Evolutionary conservation across 169 alveolate genomes (phyloP).

Genomic region (Eimeria necatrix): DNA sequence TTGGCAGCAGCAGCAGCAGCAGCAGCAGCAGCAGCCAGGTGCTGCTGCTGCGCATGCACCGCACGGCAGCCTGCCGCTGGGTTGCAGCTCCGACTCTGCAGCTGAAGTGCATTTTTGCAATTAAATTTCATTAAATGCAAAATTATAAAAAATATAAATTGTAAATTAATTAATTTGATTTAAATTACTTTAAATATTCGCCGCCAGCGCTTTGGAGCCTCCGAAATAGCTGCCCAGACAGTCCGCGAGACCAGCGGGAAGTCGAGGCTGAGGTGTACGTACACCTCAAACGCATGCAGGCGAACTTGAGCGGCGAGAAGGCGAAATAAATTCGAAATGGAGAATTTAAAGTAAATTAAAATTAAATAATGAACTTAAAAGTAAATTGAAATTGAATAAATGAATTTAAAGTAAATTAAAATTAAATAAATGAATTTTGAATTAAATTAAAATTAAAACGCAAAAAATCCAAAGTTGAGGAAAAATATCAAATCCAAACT

Average conservation of each 20-base stretch:
- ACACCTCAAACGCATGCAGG: conserved; percentile 21
- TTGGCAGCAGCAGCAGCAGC: no score
- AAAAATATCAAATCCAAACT: background rate
- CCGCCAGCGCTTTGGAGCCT: conserved; percentile 89
- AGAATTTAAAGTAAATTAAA: background rate
- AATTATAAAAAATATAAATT: no score
- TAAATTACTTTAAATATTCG: conserved; percentile 85
- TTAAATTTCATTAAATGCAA: no score
- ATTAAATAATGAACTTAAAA: background rate
- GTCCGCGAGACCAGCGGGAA: conserved; percentile 87
- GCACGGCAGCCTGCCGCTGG: no score
- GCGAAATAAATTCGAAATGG: background rate
- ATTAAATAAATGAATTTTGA: background rate
- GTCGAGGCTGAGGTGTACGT: conserved; percentile 83
- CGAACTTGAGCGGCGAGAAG: background rate
- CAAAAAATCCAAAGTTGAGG: background rate
- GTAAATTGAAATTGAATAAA: background rate
- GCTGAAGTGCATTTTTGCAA: no score
- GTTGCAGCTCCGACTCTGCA: no score
- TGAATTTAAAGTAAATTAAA: background rate
- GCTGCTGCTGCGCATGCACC: no score
- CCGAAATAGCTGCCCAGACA: conserved; percentile 87
- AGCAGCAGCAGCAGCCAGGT: no score
- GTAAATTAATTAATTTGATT: background rate
- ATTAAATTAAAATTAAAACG: background rate